Base-by-base conservation (phyloP, 208 protist genomes). In the Crithidia fasciculata region DNA sequence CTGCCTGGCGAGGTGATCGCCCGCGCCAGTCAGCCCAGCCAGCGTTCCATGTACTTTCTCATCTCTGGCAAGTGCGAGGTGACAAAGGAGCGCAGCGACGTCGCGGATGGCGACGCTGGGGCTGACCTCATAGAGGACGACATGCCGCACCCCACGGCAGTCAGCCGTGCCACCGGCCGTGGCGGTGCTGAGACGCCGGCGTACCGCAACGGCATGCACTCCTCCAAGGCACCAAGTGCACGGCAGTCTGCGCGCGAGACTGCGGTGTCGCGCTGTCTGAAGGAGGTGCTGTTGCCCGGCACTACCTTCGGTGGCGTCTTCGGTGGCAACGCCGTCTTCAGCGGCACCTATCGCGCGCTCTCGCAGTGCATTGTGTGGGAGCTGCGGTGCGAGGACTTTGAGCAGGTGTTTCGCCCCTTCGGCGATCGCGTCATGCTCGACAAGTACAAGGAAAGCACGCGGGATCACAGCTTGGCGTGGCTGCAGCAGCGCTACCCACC, bases 301-400 rank as follows among this genome's bases (percentile, higher is more conserved):
- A 60, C 77, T 8, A 64, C 59, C 8, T 93, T 96, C 83, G 92
- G 92, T 56, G 92, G 92, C n/a, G 60, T 96, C 58, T 93, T 94
- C 67, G 70, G 82, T 64, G 86, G 79, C 69, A 84, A 18, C 47
- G 80, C 84, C 37, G 28, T 78, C n/a, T 93, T 90, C 69, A 64
- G 74, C 18, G 80, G 78, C 19, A 85, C 80, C 10, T 96, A 94
- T 81, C 70, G 80, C 44, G 81, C 88, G 0, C 70, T 94, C 43
- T 94, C 92, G 45, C 74, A 88, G 67, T 96, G 92, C 78, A 87
- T 93, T 52, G 65, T 96, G 37, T 96, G 90, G 89, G 68, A 78
- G 18, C 79, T 96, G 52, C 43, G 41, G 2, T 57, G 76, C 7
- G 79, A 83, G 15, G 76, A 82, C n/a, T 96, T 96, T 72, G 88